These are phyloP conservation scores for Cyamopsis tetragonoloba DNA, from an alignment of 306 rosid genomes.

Conservation along the genomic window DNA sequence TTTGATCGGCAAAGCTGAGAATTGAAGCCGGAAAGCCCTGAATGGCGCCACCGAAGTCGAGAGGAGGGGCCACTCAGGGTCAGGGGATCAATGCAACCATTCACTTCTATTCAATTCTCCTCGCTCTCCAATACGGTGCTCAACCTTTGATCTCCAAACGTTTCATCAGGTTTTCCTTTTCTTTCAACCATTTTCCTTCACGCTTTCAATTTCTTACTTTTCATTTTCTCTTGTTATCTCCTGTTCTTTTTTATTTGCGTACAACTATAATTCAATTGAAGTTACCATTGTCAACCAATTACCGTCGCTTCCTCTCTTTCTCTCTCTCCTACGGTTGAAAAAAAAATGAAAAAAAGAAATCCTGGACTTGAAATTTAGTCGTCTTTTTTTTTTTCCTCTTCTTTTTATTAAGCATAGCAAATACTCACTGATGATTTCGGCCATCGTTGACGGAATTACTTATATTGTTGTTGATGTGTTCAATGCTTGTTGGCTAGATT, in stretches of 20 bases:
- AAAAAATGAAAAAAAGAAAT: neutral
- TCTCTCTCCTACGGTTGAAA: no score
- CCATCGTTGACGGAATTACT: neutral
- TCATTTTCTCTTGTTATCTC: neutral
- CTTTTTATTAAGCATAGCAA: neutral
- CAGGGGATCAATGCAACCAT: slow-evolving; percentile 38
- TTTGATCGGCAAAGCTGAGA: neutral
- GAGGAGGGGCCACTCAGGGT: slow-evolving; percentile 31
- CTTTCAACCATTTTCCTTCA: neutral
- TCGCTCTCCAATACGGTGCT: slow-evolving; percentile 89
- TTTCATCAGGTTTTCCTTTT: slow-evolving; percentile 49
- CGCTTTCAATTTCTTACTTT: neutral
- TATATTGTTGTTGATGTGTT: neutral
- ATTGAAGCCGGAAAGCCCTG: slow-evolving; percentile 37
- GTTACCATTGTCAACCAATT: neutral
- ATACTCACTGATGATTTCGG: neutral
- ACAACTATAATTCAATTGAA: neutral
- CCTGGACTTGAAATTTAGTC: neutral
- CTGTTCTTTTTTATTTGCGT: neutral
- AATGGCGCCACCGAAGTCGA: slow-evolving; percentile 43
- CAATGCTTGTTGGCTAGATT: neutral
- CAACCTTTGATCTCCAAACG: slow-evolving; percentile 94
- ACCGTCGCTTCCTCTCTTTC: neutral
- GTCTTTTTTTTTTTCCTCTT: no score
- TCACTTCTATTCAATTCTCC: slow-evolving; percentile 64